Conservation (phyloP, 2,329 filamentous ascomycete genomes). For the Colletotrichum kahawae region DNA sequence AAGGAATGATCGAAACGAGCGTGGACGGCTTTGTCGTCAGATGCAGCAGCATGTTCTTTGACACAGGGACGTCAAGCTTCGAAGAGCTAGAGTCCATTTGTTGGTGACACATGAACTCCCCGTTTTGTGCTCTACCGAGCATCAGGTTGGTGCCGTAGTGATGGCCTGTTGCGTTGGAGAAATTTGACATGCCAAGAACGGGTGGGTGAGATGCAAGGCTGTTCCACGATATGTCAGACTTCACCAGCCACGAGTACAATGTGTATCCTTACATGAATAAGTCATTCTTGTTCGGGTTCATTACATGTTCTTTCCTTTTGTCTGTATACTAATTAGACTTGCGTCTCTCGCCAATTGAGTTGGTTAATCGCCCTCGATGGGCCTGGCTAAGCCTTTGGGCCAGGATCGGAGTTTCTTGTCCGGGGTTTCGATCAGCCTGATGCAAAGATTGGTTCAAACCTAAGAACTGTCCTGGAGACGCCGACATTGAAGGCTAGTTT, state of each 20-base stretch:
- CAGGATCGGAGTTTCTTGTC: not conserved
- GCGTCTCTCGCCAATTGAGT: not conserved
- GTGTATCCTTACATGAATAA: not conserved
- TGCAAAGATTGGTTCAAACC: not conserved
- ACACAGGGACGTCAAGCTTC: not conserved
- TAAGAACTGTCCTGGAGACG: not conserved
- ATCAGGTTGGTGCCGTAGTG: not conserved
- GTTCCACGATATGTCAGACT: not conserved
- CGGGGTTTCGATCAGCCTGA: not conserved
- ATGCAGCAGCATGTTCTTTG: not conserved
- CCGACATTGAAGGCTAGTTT: not conserved
- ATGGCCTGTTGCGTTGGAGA: not conserved
- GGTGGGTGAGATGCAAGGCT: not conserved
- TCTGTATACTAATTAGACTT: not conserved
- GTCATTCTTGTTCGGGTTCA: not conserved
- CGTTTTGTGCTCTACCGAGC: not conserved
- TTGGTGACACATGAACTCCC: not conserved
- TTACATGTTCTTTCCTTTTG: not conserved
- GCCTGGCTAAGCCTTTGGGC: not conserved
- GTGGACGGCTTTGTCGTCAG: not conserved
- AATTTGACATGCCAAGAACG: not conserved
- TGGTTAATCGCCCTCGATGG: not conserved
- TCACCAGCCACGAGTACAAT: not conserved
- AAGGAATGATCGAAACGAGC: not conserved
- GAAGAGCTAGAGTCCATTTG: not conserved